These are phyloP conservation scores for Voacanga thouarsii DNA, from an alignment of 257 asterid species.

Conservation along the genomic window DNA sequence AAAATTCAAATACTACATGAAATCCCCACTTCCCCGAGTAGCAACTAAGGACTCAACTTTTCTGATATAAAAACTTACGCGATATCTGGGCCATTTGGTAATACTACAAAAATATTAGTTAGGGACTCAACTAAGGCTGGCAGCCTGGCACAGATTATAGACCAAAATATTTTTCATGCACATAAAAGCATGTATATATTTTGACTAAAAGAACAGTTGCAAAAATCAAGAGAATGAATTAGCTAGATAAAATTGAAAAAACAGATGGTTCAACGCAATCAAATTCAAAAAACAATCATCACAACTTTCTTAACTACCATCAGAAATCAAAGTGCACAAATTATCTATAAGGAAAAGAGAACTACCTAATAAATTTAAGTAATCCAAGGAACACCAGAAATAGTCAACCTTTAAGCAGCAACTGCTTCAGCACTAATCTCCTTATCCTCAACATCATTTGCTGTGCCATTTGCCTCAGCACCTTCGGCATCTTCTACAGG, in stretches of 20 bases:
- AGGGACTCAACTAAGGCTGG: background rate
- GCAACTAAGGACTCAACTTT: no score
- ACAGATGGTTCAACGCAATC: background rate
- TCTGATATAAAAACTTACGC: no score
- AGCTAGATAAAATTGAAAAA: background rate
- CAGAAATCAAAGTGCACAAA: background rate
- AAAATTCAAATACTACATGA: no score
- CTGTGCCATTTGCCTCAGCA: slow-evolving; percentile 41
- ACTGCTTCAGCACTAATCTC: slow-evolving; percentile 45
- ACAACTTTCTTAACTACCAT: background rate
- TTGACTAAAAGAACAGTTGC: background rate
- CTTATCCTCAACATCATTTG: slow-evolving; percentile 48
- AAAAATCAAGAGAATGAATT: background rate
- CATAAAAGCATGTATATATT: background rate
- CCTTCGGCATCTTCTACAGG: slow-evolving; percentile 68
- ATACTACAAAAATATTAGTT: no score
- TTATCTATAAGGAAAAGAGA: background rate
- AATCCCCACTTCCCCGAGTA: no score
- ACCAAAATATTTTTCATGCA: background rate
- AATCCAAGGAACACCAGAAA: background rate
- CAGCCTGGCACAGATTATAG: no score
- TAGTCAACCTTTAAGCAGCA: slow-evolving; percentile 42
- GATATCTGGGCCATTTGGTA: no score
- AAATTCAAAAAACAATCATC: background rate
- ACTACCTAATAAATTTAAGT: background rate